Evolutionary conservation across 257 asterid genomes (phyloP).

Genomic region (Mentha longifolia): DNA sequence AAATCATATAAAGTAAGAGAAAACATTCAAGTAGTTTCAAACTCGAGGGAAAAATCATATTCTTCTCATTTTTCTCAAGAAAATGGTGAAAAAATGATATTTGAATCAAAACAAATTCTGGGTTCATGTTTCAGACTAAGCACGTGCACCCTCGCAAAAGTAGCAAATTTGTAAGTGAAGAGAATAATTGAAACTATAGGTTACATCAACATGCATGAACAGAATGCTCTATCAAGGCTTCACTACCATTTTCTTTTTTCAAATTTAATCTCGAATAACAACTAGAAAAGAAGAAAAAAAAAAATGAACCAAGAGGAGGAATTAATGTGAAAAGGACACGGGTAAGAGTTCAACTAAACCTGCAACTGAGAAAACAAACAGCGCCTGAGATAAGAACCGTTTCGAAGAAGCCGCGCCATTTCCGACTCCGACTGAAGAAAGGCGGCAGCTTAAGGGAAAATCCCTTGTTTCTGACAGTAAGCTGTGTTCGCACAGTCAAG

Average conservation of each 20-base stretch:
- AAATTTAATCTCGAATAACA: conserved; percentile 16
- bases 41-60: neutral
- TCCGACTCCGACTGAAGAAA: conserved; percentile 8
- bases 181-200: neutral
- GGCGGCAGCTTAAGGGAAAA: neutral
- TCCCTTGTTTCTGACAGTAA: conserved; percentile 10
- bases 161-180: neutral
- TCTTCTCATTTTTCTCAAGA: neutral
- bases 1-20: neutral
- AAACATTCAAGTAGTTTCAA: neutral
- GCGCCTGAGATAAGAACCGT: conserved; percentile 50
- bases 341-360: conserved; percentile 27
- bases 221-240: neutral
- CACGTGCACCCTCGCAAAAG: conserved; percentile 11
- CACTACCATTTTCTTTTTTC: neutral
- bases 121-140: conserved; percentile 7
- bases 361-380: conserved; percentile 46
- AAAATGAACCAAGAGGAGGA: neutral
- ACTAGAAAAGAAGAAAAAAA: too few species aligned
- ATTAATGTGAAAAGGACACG: neutral
- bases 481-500: conserved; percentile 27
- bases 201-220: conserved; percentile 15
- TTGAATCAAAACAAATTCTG: conserved; percentile 1
- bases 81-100: neutral
- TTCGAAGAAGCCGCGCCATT: conserved; percentile 71